Evolutionary conservation across 169 alveolate species (phyloP), one percentile per base, ranked within the genome.

Genomic region (Eimeria brunetti): DNA sequence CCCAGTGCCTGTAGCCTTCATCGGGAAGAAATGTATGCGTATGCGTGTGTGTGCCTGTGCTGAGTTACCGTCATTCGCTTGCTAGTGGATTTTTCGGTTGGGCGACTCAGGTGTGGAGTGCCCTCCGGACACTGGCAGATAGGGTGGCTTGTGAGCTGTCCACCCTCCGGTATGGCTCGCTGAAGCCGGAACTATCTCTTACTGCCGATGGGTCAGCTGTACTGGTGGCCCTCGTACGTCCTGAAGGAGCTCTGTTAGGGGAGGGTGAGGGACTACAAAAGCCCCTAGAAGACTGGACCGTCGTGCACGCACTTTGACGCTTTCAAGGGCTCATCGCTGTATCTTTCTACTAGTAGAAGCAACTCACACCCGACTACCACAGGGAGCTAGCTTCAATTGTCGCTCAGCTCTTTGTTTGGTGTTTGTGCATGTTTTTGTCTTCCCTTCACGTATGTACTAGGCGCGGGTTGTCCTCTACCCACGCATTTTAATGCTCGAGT

Each of bases 101-200:
- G 67, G 88, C 41, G 60, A 36, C 73, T 60, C 64, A 86, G 92
- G 92, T 86, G 67, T 86, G 92, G 92, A 36, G 44, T 22, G 81
- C 78, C 36, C 20, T 86, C 33, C 92, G 92, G 44, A 22, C 81
- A 18, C 92, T 86, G 8, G 92, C 92, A 41, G 92, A 86, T 49
- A 86, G 92, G 56, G 92, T 86, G 58, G 92, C 92, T 41, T 86
- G 92, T 81, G 92, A 86, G 83, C 81, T 86, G n/a, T 86, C 92
- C 27, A 86, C 92, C 38, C 71, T 58, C 20, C 92, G 81, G 30
- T 86, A 24, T 56, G 92, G 92, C 30, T 38, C 92, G 67, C 81
- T 86, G 71, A 86, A 86, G 81, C 92, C 92, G 33, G 62, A 86
- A 18, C 64, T 71, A 1, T 86, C 92, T 30, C 46, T 86, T 14